These are phyloP conservation scores for Calonectria pteridis DNA, from an alignment of 2,329 filamentous ascomycete genomes.

Conservation along the genomic window DNA sequence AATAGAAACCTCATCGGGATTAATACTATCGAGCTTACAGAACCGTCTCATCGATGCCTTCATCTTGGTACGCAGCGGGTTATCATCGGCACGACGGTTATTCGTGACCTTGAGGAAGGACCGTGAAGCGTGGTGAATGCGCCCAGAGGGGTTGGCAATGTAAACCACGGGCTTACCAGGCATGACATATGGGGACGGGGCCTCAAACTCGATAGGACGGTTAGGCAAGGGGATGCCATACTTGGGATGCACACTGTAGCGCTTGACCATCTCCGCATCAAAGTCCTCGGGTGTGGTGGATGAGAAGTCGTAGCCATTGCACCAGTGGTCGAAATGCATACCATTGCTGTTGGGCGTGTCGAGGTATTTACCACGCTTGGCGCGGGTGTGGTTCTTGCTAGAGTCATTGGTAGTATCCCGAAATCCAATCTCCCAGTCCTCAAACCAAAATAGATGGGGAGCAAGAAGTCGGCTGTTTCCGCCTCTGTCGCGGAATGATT, in stretches of 20 bases:
- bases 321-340: conserved; percentile 67
- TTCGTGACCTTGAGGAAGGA: conserved; percentile 53
- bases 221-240: conserved; percentile 65
- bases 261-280: conserved; percentile 63
- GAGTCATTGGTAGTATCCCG: conserved; percentile 69
- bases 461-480: conserved; percentile 67
- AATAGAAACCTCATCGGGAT: conserved; percentile 49
- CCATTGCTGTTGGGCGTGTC: conserved; percentile 66
- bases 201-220: conserved; percentile 60
- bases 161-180: conserved; percentile 63
- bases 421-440: conserved; percentile 69
- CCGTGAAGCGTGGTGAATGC: conserved; percentile 63
- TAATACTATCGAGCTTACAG: conserved; percentile 52
- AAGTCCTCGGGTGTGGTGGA: conserved; percentile 62
- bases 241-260: conserved; percentile 64
- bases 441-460: conserved; percentile 61
- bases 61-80: conserved; percentile 51
- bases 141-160: conserved; percentile 60
- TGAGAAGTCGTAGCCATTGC: conserved; percentile 66
- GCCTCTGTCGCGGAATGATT: conserved; percentile 56
- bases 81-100: conserved; percentile 49
- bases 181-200: conserved; percentile 55
- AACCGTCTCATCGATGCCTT: conserved; percentile 51
- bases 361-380: conserved; percentile 66
- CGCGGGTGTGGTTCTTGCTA: conserved; percentile 64